Conservation (phyloP, 1,284 basidiomycete genomes). For the Kalmanozyma brasiliensis region DNA sequence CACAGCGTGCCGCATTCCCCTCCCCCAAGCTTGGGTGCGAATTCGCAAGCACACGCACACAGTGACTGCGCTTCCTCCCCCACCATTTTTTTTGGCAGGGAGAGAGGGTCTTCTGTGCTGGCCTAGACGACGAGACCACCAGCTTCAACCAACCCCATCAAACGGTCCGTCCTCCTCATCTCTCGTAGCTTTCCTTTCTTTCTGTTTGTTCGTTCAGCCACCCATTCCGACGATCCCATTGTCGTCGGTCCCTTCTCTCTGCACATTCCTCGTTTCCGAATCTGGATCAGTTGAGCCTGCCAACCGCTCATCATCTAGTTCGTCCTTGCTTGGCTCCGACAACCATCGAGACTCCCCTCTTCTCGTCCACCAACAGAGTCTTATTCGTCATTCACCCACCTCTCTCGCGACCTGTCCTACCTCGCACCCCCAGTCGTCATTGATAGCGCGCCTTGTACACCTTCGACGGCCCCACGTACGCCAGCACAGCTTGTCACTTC, state of each 20-base stretch:
- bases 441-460: too few relatives aligned
- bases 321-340: slow-evolving; percentile 2
- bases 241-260: slow-evolving; percentile 11
- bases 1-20: neutral
- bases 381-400: neutral
- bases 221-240: slow-evolving; percentile 29
- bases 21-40: neutral
- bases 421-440: too few relatives aligned
- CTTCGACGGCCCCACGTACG: too few relatives aligned
- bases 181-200: slow-evolving; percentile 11
- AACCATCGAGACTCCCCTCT: too few relatives aligned
- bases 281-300: slow-evolving; percentile 29
- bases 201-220: slow-evolving; percentile 33
- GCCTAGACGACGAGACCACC: too few relatives aligned
- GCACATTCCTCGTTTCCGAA: slow-evolving; percentile 38
- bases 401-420: too few relatives aligned
- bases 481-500: neutral
- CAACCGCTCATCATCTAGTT: too few relatives aligned
- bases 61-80: too few relatives aligned
- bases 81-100: too few relatives aligned
- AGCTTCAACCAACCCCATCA: too few relatives aligned
- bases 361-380: neutral
- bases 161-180: slow-evolving; percentile 3
- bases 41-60: too few relatives aligned
- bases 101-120: too few relatives aligned